Conservation (phyloP, 345 rosid genomes). For the Excoecaria agallocha region DNA sequence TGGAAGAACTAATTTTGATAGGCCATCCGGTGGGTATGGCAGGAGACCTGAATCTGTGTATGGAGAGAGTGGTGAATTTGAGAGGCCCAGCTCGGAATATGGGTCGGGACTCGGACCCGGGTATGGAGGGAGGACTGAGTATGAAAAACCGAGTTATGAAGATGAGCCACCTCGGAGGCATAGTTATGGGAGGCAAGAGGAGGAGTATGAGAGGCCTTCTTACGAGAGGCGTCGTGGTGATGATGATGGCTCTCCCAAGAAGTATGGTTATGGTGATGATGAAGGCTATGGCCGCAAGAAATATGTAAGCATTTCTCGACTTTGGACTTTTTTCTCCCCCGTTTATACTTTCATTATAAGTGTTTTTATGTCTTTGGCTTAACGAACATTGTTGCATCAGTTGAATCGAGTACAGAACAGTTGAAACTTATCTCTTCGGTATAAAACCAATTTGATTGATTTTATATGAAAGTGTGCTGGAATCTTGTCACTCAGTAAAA, state of each 20-base stretch:
- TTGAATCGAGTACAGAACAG: background rate
- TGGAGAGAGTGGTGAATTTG: background rate
- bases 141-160: conserved; percentile 24
- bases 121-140: conserved; percentile 16
- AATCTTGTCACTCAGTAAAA: background rate
- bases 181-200: conserved; percentile 21
- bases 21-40: conserved; percentile 32
- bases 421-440: background rate
- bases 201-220: conserved; percentile 17
- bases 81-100: conserved; percentile 13
- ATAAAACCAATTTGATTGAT: background rate
- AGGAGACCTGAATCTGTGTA: conserved; percentile 28
- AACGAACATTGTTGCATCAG: background rate
- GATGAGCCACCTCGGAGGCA: conserved; percentile 13
- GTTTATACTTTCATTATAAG: background rate
- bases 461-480: background rate
- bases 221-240: conserved; percentile 36
- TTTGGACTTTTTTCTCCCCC: background rate
- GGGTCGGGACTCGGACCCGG: conserved; percentile 41
- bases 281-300: conserved; percentile 82
- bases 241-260: conserved; percentile 25
- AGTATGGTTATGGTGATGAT: conserved; percentile 46
- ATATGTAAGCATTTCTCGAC: conserved; percentile 49
- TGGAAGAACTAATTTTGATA: conserved; percentile 21
- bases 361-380: background rate